Evolutionary conservation across 2,329 filamentous ascomycete genomes (phyloP).

Genomic region (Nigrospora sphaerica): DNA sequence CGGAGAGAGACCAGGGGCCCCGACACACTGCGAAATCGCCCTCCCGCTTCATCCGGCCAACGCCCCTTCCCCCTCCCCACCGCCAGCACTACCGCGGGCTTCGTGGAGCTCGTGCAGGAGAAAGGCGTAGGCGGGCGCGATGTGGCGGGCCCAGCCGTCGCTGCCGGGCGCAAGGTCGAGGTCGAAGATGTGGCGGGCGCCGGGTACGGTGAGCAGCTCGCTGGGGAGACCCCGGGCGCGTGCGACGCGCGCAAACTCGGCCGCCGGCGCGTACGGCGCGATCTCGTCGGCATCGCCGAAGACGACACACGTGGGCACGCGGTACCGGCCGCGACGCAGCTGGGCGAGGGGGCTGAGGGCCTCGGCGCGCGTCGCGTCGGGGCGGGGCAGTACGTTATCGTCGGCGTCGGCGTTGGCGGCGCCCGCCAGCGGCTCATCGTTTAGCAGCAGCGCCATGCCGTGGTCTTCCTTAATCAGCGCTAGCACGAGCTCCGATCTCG

Average conservation of each 20-base stretch:
- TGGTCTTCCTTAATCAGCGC: conserved; percentile 11
- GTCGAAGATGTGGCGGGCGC: conserved; percentile 10
- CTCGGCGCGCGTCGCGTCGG: conserved; percentile 5
- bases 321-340: conserved; percentile 9
- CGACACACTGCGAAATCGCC: too few relatives aligned
- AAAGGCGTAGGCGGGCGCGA: conserved; percentile 10
- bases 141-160: conserved; percentile 6
- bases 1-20: too few relatives aligned
- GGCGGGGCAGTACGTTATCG: background rate
- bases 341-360: conserved; percentile 11
- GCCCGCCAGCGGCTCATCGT: conserved; percentile 6
- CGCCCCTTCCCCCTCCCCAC: too few relatives aligned
- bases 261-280: conserved; percentile 8
- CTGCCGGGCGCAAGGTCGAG: conserved; percentile 8
- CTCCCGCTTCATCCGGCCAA: too few relatives aligned
- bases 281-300: conserved; percentile 13
- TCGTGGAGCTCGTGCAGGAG: background rate
- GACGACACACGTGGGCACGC: conserved; percentile 10
- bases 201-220: background rate
- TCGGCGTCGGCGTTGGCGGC: background rate
- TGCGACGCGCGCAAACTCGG: background rate
- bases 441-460: conserved; percentile 11
- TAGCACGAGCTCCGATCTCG: conserved; percentile 11
- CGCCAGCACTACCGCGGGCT: too few relatives aligned
- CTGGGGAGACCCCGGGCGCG: background rate